Evolutionary conservation across 805 yeast species (phyloP).

Genomic region (Metschnikowia picachoensis): DNA sequence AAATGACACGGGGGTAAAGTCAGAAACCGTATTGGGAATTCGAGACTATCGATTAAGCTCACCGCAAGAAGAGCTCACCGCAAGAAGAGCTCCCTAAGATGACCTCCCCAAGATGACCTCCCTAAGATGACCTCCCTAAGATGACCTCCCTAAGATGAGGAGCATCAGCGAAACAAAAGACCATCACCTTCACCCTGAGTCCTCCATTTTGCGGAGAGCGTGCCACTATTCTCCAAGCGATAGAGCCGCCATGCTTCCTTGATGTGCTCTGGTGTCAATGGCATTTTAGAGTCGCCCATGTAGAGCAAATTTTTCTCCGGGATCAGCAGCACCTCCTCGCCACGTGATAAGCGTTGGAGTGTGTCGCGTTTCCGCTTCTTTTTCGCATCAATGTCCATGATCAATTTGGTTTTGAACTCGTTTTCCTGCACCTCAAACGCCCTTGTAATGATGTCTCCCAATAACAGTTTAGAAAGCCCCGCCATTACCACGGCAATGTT

Average conservation of each 20-base stretch:
- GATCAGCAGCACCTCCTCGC: constrained; percentile 20
- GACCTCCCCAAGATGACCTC: too few relatives aligned
- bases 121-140: neutral
- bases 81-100: too few relatives aligned
- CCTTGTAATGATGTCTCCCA: constrained; percentile 85
- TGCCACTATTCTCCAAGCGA: constrained; percentile 60
- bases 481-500: constrained; percentile 78
- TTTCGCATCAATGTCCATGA: constrained; percentile 31
- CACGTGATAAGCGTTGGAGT: constrained; percentile 38
- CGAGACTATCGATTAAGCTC: neutral
- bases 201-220: constrained; percentile 65
- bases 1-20: too few relatives aligned
- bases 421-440: constrained; percentile 69
- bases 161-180: constrained; percentile 52
- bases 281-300: constrained; percentile 47
- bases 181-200: constrained; percentile 64
- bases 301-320: constrained; percentile 26
- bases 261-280: constrained; percentile 78
- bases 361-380: constrained; percentile 35
- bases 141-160: too few relatives aligned
- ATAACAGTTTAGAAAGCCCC: constrained; percentile 81
- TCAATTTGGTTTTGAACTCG: constrained; percentile 42
- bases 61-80: too few relatives aligned
- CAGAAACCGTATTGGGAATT: neutral
- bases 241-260: constrained; percentile 86